phyloP scores from a whole-genome alignment of 352 stramenopile genomes.

The Plasmopara muralis region DNA sequence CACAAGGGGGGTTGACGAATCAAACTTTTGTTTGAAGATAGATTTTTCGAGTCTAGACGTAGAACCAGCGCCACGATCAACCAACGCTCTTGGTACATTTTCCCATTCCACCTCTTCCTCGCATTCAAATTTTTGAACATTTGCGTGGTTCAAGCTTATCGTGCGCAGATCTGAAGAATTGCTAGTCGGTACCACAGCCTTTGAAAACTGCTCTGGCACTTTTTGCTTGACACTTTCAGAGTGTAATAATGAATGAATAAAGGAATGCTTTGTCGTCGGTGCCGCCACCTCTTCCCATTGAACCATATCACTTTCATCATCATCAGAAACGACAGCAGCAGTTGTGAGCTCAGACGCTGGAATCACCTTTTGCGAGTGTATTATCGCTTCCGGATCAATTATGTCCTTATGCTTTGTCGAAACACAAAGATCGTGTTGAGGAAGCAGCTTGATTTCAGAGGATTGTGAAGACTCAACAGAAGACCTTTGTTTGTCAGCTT shows the following conservation, averaged over 20 bases:
- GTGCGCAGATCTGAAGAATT: no score
- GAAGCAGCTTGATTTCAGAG: background rate
- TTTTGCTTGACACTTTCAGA: background rate
- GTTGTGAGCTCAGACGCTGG: conserved; percentile 23
- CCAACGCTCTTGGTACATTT: conserved; percentile 16
- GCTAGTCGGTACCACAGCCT: background rate
- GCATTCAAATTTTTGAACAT: conserved; percentile 9
- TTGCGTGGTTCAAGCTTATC: background rate
- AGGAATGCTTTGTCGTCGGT: background rate
- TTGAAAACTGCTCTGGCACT: background rate
- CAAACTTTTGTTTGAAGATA: conserved; percentile 3
- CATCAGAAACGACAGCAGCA: conserved; percentile 9
- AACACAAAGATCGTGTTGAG: conserved; percentile 28
- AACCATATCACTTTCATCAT: conserved; percentile 38
- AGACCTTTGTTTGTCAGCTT: conserved; percentile 3
- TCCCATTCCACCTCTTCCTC: conserved; percentile 51
- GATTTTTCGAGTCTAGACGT: background rate
- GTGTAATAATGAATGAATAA: background rate
- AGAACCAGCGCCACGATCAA: background rate
- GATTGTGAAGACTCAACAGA: background rate
- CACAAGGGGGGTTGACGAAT: background rate
- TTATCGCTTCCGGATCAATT: conserved; percentile 15
- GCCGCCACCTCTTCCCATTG: conserved; percentile 24
- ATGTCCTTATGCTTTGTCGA: conserved; percentile 41
- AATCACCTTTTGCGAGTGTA: conserved; percentile 31